Evolutionary conservation across 345 rosid genomes (phyloP).

Genomic region (Heritiera littoralis): DNA sequence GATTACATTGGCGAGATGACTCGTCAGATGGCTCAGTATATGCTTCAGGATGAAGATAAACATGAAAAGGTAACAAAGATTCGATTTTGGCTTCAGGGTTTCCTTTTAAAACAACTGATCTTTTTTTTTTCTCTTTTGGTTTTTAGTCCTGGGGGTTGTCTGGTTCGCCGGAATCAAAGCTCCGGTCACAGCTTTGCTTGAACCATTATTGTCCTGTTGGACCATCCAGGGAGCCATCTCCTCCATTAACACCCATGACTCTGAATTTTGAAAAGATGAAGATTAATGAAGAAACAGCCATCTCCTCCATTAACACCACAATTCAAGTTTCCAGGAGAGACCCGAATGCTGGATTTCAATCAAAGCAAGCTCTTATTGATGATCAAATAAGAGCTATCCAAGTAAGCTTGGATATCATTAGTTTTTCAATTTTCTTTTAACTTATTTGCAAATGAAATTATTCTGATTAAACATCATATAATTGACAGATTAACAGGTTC

Average conservation of each 20-base stretch:
- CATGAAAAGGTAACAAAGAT: conserved; percentile 27
- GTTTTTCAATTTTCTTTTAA: background rate
- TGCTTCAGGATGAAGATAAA: conserved; percentile 55
- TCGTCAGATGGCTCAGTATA: conserved; percentile 78
- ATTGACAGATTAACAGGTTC: conserved; percentile 38
- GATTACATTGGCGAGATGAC: conserved; percentile 65
- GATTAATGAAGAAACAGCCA: conserved; percentile 24
- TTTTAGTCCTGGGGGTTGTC: conserved; percentile 38
- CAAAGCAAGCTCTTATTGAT: conserved; percentile 60
- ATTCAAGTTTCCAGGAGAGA: conserved; percentile 9
- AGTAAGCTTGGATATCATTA: conserved; percentile 29
- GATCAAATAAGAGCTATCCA: conserved; percentile 59
- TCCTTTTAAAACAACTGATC: background rate
- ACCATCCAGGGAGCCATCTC: conserved; percentile 41
- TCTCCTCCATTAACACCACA: no score
- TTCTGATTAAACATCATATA: background rate
- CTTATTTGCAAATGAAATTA: conserved; percentile 10
- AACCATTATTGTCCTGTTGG: conserved; percentile 36
- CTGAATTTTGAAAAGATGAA: conserved; percentile 39
- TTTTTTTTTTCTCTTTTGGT: background rate
- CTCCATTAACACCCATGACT: conserved; percentile 33
- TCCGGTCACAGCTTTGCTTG: conserved; percentile 42
- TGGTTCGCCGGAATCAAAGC: conserved; percentile 48
- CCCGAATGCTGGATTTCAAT: conserved; percentile 30
- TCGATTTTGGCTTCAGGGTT: background rate